Percentiles rank a stretch among this genome's conserved stretches.
Evolutionary conservation across 768 basidiomycete genomes (phyloP).

Genomic region (Suillus alpinus): DNA sequence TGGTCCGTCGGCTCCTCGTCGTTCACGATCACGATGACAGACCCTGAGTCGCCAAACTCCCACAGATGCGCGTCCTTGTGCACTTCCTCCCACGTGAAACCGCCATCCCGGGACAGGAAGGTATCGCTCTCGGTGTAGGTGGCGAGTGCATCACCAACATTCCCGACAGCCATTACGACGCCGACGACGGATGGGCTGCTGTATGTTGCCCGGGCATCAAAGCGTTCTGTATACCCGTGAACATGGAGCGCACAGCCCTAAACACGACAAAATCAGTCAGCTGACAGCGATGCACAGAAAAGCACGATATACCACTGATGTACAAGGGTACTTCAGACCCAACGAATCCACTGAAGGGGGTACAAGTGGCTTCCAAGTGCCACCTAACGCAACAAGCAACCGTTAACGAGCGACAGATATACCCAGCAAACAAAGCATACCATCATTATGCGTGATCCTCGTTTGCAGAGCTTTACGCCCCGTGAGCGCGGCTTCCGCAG

Average conservation of each 20-base stretch:
- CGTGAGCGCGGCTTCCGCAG: conserved; percentile 67
- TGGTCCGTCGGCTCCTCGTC: conserved; percentile 93
- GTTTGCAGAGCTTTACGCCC: conserved; percentile 76
- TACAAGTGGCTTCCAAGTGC: conserved; percentile 79
- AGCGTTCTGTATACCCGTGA: conserved; percentile 94
- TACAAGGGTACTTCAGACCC: conserved; percentile 69
- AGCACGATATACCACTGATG: conserved; percentile 49
- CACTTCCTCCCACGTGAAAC: conserved; percentile 98
- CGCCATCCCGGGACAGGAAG: conserved; percentile 94
- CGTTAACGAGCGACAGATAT: background rate
- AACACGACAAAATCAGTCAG: conserved; percentile 4
- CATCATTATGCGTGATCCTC: conserved; percentile 95
- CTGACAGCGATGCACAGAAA: background rate
- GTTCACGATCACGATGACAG: conserved; percentile 89
- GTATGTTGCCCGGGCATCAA: conserved; percentile 88
- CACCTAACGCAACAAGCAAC: conserved; percentile 45
- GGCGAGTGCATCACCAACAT: conserved; percentile 81
- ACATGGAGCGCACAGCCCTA: conserved; percentile 86
- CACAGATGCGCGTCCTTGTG: conserved; percentile 97
- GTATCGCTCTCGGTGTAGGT: conserved; percentile 88
- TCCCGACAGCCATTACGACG: conserved; percentile 93
- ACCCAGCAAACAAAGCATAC: conserved; percentile 36
- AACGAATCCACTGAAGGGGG: conserved; percentile 78
- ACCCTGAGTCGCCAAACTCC: conserved; percentile 98
- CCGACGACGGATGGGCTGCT: conserved; percentile 91